phyloP scores from a whole-genome alignment of 73 alveolate genomes.

The Paraurostyla sp. region DNA sequence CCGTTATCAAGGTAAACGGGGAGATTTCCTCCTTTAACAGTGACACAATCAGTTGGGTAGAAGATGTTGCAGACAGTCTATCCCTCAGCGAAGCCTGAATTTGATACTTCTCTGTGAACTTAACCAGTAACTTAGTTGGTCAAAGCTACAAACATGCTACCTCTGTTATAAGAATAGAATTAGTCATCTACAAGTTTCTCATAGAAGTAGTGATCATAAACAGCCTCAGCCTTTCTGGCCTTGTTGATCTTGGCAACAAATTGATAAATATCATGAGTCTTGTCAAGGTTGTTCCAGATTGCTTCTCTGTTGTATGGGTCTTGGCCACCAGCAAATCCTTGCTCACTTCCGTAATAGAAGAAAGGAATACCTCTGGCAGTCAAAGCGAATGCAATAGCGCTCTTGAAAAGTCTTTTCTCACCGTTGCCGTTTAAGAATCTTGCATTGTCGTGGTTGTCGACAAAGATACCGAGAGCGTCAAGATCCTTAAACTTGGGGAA shows the following conservation, averaged over 20 bases:
- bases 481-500: constrained; percentile 52
- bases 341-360: constrained; percentile 97
- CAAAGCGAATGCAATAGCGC: constrained; percentile 88
- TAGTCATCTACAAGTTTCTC: constrained; percentile 76
- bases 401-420: constrained; percentile 56
- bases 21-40: constrained; percentile 52
- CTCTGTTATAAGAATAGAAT: constrained; percentile 72
- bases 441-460: constrained; percentile 97
- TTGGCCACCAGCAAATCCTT: constrained; percentile 94
- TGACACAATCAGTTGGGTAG: constrained; percentile 67
- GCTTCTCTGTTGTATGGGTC: constrained; percentile 97
- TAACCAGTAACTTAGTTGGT: constrained; percentile 59
- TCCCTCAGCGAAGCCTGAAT: constrained; percentile 66
- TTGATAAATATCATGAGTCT: constrained; percentile 27
- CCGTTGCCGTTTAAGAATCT: constrained; percentile 85
- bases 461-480: constrained; percentile 71
- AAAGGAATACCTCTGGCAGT: constrained; percentile 96
- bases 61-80: constrained; percentile 73
- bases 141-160: constrained; percentile 66
- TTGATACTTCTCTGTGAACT: constrained; percentile 46
- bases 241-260: neutral
- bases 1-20: constrained; percentile 64
- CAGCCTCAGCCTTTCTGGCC: constrained; percentile 42
- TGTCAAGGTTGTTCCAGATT: constrained; percentile 77
- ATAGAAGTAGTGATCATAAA: constrained; percentile 3